Evolutionary conservation across 441 rosid genomes (phyloP), one percentile per base, ranked within the genome.

Genomic region (Melastoma candidum): DNA sequence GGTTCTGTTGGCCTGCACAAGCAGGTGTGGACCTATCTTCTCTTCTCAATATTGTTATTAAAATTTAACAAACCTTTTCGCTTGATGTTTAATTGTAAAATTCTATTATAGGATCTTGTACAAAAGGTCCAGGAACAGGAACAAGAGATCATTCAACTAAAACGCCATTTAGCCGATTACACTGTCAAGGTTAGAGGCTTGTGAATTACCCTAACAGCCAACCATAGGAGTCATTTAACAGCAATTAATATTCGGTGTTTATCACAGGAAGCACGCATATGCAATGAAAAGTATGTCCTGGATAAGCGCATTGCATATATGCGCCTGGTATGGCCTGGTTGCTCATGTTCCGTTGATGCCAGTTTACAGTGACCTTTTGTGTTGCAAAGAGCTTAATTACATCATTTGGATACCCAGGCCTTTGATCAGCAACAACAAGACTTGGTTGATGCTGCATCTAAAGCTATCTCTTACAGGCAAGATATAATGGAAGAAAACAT

Each of bases 351-450:
- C 53, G 41, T 51, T 10, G 44, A 41, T 49, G 43, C 49, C 41
- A 13, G 10, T 46, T 53, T 58, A 50, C 51, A 12, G 49, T 36
- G 6, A 36, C 7, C 41, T 36, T 36, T 36, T 36, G 41, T 36
- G 41, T 36, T 2, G 7, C 8, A 4, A 36, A 36, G 7, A 36
- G 41, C 41, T 36, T 36, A 36, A 36, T 36, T 3, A 5, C 41
- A 36, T 36, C 41, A 36, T 2, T 36, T 36, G 48, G 57, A 55
- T 43, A 63, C 45, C 55, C 68, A 94, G 99, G 99, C 97, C 75
- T 94, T 94, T 75, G 99, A 90, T 78, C 99, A 87, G 66, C 97
- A 94, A 62, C 99, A 90, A 54, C 95, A 90, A 58, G 99, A 94
- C 69, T 94, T 87, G 63, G 90, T 90, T 56, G 99, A 94, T 79